Evolutionary conservation across 345 rosid genomes (phyloP).

Genomic region (Gynandropsis gynandra): DNA sequence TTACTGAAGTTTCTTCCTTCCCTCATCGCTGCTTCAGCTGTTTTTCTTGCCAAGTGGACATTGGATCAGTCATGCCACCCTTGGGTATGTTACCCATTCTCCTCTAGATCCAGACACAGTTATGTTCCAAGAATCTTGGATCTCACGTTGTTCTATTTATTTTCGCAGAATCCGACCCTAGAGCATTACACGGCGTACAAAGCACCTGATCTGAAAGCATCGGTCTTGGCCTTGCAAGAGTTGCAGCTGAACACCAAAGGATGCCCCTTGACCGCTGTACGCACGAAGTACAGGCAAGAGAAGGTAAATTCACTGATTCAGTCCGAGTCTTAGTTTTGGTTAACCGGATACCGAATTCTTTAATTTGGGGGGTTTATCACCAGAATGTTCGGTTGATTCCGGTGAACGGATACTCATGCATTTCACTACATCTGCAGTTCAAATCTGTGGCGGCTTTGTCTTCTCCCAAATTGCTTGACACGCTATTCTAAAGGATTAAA

Average conservation of each 20-base stretch:
- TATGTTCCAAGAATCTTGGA: conserved; percentile 13
- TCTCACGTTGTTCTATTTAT: neutral
- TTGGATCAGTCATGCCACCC: conserved; percentile 71
- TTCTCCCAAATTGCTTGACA: conserved; percentile 58
- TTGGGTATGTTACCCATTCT: conserved; percentile 49
- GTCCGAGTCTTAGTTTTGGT: conserved; percentile 4
- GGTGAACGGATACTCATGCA: conserved; percentile 15
- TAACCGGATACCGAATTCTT: too few species aligned
- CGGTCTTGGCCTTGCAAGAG: conserved; percentile 56
- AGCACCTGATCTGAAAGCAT: conserved; percentile 53
- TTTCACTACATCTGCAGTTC: conserved; percentile 40
- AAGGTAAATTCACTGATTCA: conserved; percentile 36
- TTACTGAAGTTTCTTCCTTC: conserved; percentile 79
- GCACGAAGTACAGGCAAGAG: conserved; percentile 60
- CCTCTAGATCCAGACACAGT: conserved; percentile 7
- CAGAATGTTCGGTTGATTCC: neutral
- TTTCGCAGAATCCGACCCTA: conserved; percentile 63
- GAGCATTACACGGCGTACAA: conserved; percentile 70
- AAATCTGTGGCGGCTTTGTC: conserved; percentile 64
- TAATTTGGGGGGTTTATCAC: too few species aligned
- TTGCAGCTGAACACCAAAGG: conserved; percentile 57
- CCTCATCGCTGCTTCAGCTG: conserved; percentile 78
- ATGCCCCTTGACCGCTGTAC: conserved; percentile 60
- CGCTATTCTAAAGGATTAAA: conserved; percentile 43
- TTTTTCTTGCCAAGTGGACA: conserved; percentile 93